These are phyloP conservation scores for Scenedesmus sp. DNA, from an alignment of 163 green algal species.

Conservation along the genomic window DNA sequence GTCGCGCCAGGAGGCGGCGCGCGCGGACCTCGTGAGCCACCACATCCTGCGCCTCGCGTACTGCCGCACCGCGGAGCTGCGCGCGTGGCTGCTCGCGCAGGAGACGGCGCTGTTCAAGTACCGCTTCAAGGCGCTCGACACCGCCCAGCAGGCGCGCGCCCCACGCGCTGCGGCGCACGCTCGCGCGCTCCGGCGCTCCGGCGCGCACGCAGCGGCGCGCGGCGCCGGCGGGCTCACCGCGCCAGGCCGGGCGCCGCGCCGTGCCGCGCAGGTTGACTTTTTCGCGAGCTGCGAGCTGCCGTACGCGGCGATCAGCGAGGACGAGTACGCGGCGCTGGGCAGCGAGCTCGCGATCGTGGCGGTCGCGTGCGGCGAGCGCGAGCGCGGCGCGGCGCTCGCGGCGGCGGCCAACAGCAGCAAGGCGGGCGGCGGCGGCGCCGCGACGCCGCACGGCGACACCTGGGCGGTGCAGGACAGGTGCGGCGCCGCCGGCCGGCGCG, in stretches of 20 bases:
- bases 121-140: constrained; percentile 73
- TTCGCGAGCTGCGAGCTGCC: constrained; percentile 51
- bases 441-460: too few species aligned
- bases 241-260: too few species aligned
- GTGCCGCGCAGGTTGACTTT: constrained; percentile 28
- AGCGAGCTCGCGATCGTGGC: constrained; percentile 53
- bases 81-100: constrained; percentile 80
- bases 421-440: too few species aligned
- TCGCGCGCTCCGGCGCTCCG: too few species aligned
- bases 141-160: constrained; percentile 57
- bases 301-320: constrained; percentile 56
- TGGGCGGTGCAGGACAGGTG: not conserved
- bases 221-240: too few species aligned
- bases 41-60: constrained; percentile 95
- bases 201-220: too few species aligned
- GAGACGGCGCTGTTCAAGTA: constrained; percentile 86
- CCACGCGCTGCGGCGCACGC: too few species aligned
- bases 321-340: constrained; percentile 62
- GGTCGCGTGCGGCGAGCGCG: not conserved
- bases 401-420: too few species aligned
- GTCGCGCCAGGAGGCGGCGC: constrained; percentile 52
- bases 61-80: constrained; percentile 76
- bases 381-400: too few species aligned
- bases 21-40: constrained; percentile 86
- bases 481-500: not conserved